Percentiles rank a stretch among this genome's conserved stretches.
These are phyloP conservation scores for Umbilicaria muhlenbergii DNA, from an alignment of 495 filamentous ascomycete species.

Conservation along the genomic window DNA sequence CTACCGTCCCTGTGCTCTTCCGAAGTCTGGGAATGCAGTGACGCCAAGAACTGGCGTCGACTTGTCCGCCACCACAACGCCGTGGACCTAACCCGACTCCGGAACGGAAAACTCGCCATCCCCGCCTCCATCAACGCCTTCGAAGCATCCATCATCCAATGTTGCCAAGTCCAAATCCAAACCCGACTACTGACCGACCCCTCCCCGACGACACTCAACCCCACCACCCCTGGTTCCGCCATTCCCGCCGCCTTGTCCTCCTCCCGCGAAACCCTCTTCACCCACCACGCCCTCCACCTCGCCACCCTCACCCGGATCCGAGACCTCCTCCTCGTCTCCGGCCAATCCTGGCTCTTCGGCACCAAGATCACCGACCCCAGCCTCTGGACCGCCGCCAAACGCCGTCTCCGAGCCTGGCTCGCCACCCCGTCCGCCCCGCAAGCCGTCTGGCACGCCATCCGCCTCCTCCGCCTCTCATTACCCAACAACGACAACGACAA, in stretches of 20 bases:
- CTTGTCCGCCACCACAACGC: slow-evolving; percentile 1
- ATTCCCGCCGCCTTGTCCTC: background rate
- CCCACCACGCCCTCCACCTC: slow-evolving; percentile 6
- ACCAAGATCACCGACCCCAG: slow-evolving; percentile 10
- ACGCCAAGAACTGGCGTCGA: slow-evolving; percentile 5
- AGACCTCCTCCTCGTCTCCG: slow-evolving; percentile 7
- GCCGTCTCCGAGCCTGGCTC: slow-evolving; percentile 9
- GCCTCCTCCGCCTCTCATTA: slow-evolving; percentile 5
- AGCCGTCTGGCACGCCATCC: slow-evolving; percentile 12
- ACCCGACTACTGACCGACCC: background rate
- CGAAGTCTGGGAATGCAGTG: slow-evolving; percentile 8
- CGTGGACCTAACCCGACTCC: slow-evolving; percentile 2
- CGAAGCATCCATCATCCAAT: slow-evolving; percentile 4
- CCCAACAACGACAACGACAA: no score
- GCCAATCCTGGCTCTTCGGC: slow-evolving; percentile 15
- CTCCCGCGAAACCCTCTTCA: background rate
- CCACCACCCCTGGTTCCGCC: background rate
- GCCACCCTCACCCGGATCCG: slow-evolving; percentile 8
- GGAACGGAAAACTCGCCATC: background rate
- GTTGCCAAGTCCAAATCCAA: slow-evolving; percentile 2
- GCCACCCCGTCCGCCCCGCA: slow-evolving; percentile 4
- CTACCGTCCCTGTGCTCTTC: slow-evolving; percentile 10
- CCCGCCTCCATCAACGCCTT: slow-evolving; percentile 6
- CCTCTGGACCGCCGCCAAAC: slow-evolving; percentile 7
- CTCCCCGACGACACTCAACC: background rate